Evolutionary conservation across 2,329 filamentous ascomycete species (phyloP), one percentile per base, ranked within the genome.

Genomic region (Colletotrichum eleusines): DNA sequence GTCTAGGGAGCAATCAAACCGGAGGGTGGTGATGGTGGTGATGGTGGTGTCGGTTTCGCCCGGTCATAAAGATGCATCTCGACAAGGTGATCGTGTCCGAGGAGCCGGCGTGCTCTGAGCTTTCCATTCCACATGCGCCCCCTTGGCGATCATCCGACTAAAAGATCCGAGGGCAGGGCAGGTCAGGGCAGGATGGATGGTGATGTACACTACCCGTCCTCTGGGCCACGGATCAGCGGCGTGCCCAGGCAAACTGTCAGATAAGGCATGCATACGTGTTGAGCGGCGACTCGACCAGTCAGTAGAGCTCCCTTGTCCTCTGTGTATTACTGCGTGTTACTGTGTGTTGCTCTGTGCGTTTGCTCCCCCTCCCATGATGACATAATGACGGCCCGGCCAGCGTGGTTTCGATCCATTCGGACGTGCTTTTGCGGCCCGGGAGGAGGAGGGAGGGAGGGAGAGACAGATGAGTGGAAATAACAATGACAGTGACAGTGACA

Each of bases 201-300:
- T 40, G n/a, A 31, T 35, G 23, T n/a, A n/a, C 31, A 33, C 31
- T 40, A 50, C 54, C 48, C 53, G 57, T 61, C 53, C 42, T 26
- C 50, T 28, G 63, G 63, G 50, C 50, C 67, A 51, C 67, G 50
- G 57, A 70, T 70, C 63, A 61, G 65, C 40, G 33, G 35, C 53
- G 48, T 66, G 63, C 67, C 20, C 48, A 38, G 55, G 31, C 55
- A 40, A 46, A 35, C 33, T 67, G 55, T 55, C 63, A 66, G 63
- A 70, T 67, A 67, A 70, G 57, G 63, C 63, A 70, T 42, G 60
- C 60, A 63, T 67, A 62, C 63, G 63, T 67, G 57, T 60, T 61
- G 57, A 35, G 46, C 50, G 46, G 55, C 46, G 55, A 70, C 63
- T 70, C 55, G 63, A 40, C 48, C 46, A 61, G 20, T 33, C 31